Base-by-base conservation (phyloP, 176 grass and related monocot species). In the Musa troglodytarum region DNA sequence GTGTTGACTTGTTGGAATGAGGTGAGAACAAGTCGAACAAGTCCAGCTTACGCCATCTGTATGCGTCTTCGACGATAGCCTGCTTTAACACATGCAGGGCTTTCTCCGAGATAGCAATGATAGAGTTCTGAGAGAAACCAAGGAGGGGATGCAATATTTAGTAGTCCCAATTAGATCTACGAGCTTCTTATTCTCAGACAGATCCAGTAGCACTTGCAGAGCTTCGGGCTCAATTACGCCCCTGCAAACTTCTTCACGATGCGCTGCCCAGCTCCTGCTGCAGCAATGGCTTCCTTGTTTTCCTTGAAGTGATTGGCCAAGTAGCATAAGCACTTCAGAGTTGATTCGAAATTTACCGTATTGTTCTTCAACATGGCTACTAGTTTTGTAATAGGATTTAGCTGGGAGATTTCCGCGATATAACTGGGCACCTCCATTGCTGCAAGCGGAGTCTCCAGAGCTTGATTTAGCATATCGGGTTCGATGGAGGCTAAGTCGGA, bases 201-300 rank as follows among this genome's bases (percentile, higher is more conserved):
- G 14, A 14, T 68, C 65, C 26, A 68, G 9, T 24, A 68, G 29
- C 23, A 68, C 15, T 13, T 16, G 26, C 5, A 68, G 65, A 34
- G 26, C 65, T 68, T 68, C 65, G 5, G 65, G 65, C 16, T 68
- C 25, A 1, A 13, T 49, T 34, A 49, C 65, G 13, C 65, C 25
- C 34, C 11, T 49, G 28, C 65, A 68, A 68, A 68, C 28, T 19
- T 26, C 65, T 68, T 68, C 65, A 68, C 65, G 14, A 68, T 68
- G 28, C 28, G 49, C 15, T 28, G 65, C 5, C 49, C 29, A 16
- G 29, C 65, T 68, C 65, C 65, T 49, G 2, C 29, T 49, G 12
- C 13, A 8, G 65, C 65, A 68, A 68, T 68, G 29, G 26, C 65
- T n/a, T 49, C 54, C 54, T 57, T 57, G 54, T 57, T 57, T 57